These are phyloP conservation scores for Taxillus chinensis DNA, from an alignment of 164 flowering plant genomes.

Conservation along the genomic window DNA sequence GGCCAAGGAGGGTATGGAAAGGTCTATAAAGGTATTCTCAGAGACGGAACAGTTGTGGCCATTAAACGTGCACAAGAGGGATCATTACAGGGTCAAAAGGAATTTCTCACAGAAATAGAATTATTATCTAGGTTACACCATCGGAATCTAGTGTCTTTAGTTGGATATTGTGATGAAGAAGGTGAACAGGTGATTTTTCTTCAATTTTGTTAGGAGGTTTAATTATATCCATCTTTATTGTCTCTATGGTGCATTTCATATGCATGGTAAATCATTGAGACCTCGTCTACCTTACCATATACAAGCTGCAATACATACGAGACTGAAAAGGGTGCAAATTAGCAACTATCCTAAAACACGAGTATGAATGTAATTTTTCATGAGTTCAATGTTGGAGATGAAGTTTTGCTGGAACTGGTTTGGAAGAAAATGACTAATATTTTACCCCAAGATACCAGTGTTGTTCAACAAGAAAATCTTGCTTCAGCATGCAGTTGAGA, in stretches of 20 bases:
- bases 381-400: too few species aligned
- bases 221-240: not conserved
- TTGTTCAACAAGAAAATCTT: too few species aligned
- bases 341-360: too few species aligned
- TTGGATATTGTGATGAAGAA: conserved; percentile 72
- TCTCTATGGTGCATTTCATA: not conserved
- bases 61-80: conserved; percentile 68
- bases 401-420: too few species aligned
- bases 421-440: too few species aligned
- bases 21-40: conserved; percentile 51
- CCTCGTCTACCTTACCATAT: too few species aligned
- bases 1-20: conserved; percentile 83
- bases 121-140: conserved; percentile 63
- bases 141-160: conserved; percentile 53
- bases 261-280: too few species aligned
- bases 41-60: conserved; percentile 55
- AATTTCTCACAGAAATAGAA: conserved; percentile 61
- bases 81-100: conserved; percentile 63
- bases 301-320: too few species aligned
- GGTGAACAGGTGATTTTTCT: conserved; percentile 52
- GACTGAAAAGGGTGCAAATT: too few species aligned
- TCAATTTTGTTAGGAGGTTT: not conserved
- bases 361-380: too few species aligned
- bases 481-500: not conserved
- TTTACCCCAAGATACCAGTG: too few species aligned